Percentiles rank a stretch among this genome's conserved stretches.
Evolutionary conservation across 2,329 filamentous ascomycete species (phyloP).

Genomic region (Colletotrichum euphorbiae): DNA sequence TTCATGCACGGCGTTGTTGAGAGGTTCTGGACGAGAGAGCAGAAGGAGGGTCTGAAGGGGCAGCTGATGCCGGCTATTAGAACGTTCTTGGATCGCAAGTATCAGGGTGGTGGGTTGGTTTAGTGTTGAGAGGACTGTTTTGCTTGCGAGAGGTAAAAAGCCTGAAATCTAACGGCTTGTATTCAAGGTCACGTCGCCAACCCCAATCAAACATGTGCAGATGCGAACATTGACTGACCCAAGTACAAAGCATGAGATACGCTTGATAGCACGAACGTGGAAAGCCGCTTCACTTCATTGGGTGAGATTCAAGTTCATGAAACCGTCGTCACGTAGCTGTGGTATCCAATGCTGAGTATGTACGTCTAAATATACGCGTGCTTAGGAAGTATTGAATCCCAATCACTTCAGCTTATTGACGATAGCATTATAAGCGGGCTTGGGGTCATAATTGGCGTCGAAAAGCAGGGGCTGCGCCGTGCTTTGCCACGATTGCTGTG

Average conservation of each 20-base stretch:
- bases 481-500: slow-evolving; percentile 62
- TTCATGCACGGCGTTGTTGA: slow-evolving; percentile 14
- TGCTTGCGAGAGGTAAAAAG: slow-evolving; percentile 23
- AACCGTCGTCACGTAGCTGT: too few species aligned
- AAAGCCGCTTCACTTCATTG: too few species aligned
- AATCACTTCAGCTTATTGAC: slow-evolving; percentile 47
- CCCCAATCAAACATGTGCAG: too few species aligned
- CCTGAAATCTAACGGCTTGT: neutral
- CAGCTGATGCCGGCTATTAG: slow-evolving; percentile 10
- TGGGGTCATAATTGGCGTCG: slow-evolving; percentile 62
- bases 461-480: slow-evolving; percentile 64
- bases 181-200: too few species aligned
- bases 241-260: too few species aligned
- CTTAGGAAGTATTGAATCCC: too few species aligned
- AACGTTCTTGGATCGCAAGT: slow-evolving; percentile 14
- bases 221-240: too few species aligned
- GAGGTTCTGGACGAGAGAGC: slow-evolving; percentile 15
- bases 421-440: slow-evolving; percentile 63
- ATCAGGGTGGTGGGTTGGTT: slow-evolving; percentile 9
- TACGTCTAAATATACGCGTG: too few species aligned
- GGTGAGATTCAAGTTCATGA: too few species aligned
- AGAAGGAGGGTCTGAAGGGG: slow-evolving; percentile 10
- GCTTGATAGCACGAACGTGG: too few species aligned
- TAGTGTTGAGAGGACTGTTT: slow-evolving; percentile 12
- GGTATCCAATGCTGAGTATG: too few species aligned